Evolutionary conservation across 345 rosid genomes (phyloP).

Genomic region (Lepidium didymum): DNA sequence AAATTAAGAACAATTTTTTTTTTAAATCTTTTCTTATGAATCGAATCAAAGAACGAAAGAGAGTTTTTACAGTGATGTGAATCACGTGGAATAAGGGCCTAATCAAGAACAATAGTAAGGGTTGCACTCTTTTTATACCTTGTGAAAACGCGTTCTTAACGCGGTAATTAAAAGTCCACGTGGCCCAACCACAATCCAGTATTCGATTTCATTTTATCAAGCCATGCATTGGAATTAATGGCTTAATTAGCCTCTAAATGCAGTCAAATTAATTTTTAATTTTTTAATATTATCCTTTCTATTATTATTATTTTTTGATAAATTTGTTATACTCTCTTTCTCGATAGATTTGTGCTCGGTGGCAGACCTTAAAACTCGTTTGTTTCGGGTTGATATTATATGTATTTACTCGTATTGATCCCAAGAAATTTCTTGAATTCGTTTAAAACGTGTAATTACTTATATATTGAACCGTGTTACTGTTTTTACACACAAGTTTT

Average conservation of each 20-base stretch:
- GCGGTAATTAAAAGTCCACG: constrained; percentile 13
- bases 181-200: background rate
- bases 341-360: constrained; percentile 1
- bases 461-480: background rate
- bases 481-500: background rate
- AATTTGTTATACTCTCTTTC: too few relatives aligned
- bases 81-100: constrained; percentile 2
- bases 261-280: too few relatives aligned
- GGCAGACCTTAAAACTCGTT: constrained; percentile 2
- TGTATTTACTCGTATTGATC: background rate
- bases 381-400: background rate
- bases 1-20: background rate
- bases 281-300: background rate
- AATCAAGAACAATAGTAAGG: background rate
- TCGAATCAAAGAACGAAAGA: constrained; percentile 13
- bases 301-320: too few relatives aligned
- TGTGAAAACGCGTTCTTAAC: background rate
- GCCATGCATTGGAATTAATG: background rate
- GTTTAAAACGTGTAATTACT: background rate
- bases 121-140: constrained; percentile 7
- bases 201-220: background rate
- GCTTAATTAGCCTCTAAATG: too few relatives aligned
- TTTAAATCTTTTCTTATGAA: background rate
- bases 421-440: background rate
- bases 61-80: constrained; percentile 29